phyloP scores from a whole-genome alignment of 2,329 filamentous ascomycete species.

The Verticillium nonalfalfae region DNA sequence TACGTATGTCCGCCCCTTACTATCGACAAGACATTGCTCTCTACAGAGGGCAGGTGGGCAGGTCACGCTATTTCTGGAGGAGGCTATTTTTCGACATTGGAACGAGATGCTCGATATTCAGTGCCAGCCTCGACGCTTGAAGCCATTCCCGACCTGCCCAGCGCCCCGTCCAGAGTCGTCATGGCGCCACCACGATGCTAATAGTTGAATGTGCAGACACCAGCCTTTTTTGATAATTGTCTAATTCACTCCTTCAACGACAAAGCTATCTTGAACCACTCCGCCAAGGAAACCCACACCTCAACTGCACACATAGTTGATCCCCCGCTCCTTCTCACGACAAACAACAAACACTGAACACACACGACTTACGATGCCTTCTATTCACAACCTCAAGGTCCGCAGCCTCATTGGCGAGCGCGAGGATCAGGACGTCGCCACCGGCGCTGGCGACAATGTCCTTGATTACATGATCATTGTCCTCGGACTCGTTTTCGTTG shows the following conservation, averaged over 20 bases:
- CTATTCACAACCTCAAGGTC: conserved; percentile 28
- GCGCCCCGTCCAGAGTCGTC: neutral
- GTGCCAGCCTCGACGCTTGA: neutral
- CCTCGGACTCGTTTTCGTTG: conserved; percentile 70
- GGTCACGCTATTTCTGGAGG: neutral
- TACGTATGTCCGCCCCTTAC: neutral
- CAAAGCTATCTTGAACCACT: conserved; percentile 1
- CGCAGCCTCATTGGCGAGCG: conserved; percentile 35
- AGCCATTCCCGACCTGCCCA: neutral
- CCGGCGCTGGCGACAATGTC: conserved; percentile 48
- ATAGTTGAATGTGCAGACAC: neutral
- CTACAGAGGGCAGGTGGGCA: neutral
- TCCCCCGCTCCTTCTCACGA: neutral
- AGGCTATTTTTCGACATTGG: neutral
- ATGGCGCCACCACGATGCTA: neutral
- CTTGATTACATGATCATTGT: conserved; percentile 75
- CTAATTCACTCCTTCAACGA: neutral
- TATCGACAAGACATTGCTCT: neutral
- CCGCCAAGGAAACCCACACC: conserved; percentile 2
- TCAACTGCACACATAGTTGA: conserved; percentile 4
- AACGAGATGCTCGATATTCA: neutral
- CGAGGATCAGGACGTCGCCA: conserved; percentile 27
- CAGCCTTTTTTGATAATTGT: neutral
- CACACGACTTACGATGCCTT: conserved; percentile 23
- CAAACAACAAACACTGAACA: conserved; percentile 9